These are phyloP conservation scores for Aspergillus nanangensis DNA, from an alignment of 495 filamentous ascomycete genomes.

Conservation along the genomic window DNA sequence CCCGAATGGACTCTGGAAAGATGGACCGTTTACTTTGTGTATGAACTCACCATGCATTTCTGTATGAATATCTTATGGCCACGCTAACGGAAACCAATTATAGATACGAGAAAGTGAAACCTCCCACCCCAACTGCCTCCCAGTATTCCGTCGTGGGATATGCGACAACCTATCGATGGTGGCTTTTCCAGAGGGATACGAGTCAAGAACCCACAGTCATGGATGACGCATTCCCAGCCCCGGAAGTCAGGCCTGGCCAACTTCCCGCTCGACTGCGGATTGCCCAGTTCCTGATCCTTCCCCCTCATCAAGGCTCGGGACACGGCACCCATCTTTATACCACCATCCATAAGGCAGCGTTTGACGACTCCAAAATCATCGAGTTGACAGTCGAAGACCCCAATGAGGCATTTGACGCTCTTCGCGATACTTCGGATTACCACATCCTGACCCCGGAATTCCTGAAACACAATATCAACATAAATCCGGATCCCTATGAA, in stretches of 20 bases:
- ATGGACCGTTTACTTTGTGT: conserved; percentile 86
- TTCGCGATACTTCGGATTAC: conserved; percentile 82
- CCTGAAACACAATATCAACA: conserved; percentile 37
- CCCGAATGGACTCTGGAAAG: conserved; percentile 66
- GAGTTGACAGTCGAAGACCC: conserved; percentile 96
- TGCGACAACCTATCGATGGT: conserved; percentile 83
- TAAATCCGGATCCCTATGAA: conserved; percentile 38
- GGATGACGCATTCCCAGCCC: conserved; percentile 38
- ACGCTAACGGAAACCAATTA: conserved; percentile 5
- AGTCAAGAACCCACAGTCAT: conserved; percentile 23
- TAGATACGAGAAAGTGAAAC: conserved; percentile 63
- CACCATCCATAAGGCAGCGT: conserved; percentile 63
- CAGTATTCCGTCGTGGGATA: conserved; percentile 79
- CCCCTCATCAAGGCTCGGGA: conserved; percentile 74
- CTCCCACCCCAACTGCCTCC: conserved; percentile 41
- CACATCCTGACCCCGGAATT: conserved; percentile 53
- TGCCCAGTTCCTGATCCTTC: conserved; percentile 91
- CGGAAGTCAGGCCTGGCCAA: conserved; percentile 37
- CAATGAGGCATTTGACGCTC: conserved; percentile 87
- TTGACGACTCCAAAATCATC: conserved; percentile 54
- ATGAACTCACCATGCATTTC: conserved; percentile 6
- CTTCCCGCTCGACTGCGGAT: conserved; percentile 74
- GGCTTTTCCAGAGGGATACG: conserved; percentile 31
- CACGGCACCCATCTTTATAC: conserved; percentile 80
- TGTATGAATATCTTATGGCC: background rate